phyloP scores from a whole-genome alignment of 1,284 basidiomycete species.

The Sphaerobolus stellatus region DNA sequence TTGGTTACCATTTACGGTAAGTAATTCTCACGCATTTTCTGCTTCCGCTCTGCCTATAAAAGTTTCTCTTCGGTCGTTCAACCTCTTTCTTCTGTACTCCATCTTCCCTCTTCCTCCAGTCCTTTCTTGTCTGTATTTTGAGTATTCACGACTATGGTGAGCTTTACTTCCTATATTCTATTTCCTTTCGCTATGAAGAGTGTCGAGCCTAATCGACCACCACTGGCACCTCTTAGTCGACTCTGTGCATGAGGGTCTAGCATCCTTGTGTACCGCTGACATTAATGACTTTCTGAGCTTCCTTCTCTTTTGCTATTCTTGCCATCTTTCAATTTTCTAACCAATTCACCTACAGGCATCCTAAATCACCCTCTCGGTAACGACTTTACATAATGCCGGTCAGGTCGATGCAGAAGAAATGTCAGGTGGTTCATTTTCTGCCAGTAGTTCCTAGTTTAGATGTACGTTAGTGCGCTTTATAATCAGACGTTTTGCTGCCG shows the following conservation, averaged over 20 bases:
- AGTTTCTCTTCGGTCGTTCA: neutral
- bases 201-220: conserved; percentile 67
- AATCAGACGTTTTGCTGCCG: too few species aligned
- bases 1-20: neutral
- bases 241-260: conserved; percentile 46
- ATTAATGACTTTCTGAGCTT: conserved; percentile 62
- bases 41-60: conserved; percentile 3
- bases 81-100: neutral
- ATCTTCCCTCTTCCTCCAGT: conserved; percentile 3
- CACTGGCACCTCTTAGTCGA: conserved; percentile 89
- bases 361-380: neutral
- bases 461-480: too few species aligned
- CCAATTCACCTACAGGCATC: conserved; percentile 12
- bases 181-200: conserved; percentile 58
- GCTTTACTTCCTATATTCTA: neutral
- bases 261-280: conserved; percentile 61
- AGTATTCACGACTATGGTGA: neutral
- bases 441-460: too few species aligned
- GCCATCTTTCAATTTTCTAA: conserved; percentile 47
- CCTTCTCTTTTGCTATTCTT: conserved; percentile 18
- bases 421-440: too few species aligned
- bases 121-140: neutral
- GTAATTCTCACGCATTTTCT: neutral
- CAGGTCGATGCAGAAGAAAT: too few species aligned
- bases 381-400: too few species aligned